Conservation (phyloP, 345 rosid genomes). For the Citrus sp. region DNA sequence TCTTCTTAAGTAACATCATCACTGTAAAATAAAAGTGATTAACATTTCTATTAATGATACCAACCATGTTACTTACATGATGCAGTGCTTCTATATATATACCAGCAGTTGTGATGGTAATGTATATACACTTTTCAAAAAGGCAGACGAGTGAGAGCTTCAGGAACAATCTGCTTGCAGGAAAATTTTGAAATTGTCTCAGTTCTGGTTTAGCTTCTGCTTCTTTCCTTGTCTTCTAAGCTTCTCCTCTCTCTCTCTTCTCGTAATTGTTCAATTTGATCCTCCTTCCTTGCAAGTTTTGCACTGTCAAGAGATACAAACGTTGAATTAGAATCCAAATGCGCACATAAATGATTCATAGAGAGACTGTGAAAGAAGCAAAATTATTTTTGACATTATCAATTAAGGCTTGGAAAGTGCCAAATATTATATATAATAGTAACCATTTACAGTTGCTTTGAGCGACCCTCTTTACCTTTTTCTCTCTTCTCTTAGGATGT, state of each 20-base stretch:
- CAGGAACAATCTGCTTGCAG: too few relatives aligned
- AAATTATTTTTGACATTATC: too few relatives aligned
- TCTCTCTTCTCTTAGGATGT: conserved; percentile 6
- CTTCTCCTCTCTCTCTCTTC: conserved; percentile 3
- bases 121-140: not conserved
- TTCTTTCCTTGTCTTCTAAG: not conserved
- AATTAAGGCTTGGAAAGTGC: not conserved
- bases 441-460: not conserved
- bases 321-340: not conserved
- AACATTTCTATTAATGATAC: not conserved
- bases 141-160: not conserved
- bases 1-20: too few relatives aligned
- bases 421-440: not conserved
- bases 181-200: not conserved
- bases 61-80: not conserved
- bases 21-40: not conserved
- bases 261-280: not conserved
- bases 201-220: not conserved
- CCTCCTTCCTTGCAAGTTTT: conserved; percentile 1
- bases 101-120: not conserved
- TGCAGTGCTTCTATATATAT: not conserved
- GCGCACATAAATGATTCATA: too few relatives aligned
- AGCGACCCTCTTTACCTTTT: not conserved
- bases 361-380: not conserved
- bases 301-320: not conserved